Percentiles rank a stretch among this genome's conserved stretches.
phyloP scores from a whole-genome alignment of 129 eudicot species.

The Chrysanthemum lavandulifolium region DNA sequence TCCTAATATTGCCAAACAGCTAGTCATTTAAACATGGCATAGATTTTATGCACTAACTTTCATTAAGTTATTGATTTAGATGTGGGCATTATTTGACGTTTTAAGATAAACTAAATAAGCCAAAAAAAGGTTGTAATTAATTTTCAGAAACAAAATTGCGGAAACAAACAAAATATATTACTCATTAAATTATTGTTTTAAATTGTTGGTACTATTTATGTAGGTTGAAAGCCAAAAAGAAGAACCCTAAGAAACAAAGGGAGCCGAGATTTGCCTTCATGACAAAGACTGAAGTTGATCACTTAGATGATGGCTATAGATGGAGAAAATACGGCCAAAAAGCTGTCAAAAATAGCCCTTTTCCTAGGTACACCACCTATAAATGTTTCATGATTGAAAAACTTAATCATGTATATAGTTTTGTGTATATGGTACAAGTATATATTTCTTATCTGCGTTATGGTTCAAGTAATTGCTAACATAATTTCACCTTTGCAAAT shows the following conservation, averaged over 20 bases:
- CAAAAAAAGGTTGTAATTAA: not conserved
- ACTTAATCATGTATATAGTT: not conserved
- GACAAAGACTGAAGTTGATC: conserved; percentile 94
- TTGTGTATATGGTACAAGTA: not conserved
- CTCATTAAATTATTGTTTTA: conserved; percentile 4
- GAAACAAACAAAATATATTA: not conserved
- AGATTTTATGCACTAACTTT: too few species aligned
- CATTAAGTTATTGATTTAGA: too few species aligned
- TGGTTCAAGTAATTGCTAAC: too few species aligned
- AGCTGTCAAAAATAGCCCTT: conserved; percentile 96
- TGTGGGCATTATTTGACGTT: too few species aligned
- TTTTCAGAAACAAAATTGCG: not conserved
- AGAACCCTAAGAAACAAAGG: conserved; percentile 59
- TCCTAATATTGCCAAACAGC: too few species aligned
- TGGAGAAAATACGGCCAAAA: conserved; percentile 99
- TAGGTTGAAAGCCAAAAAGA: conserved; percentile 68
- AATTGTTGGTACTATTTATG: conserved; percentile 17
- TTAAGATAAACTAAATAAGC: not conserved
- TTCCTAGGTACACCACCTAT: conserved; percentile 59
- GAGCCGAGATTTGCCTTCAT: conserved; percentile 91
- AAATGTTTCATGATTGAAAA: not conserved
- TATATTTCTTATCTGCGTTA: too few species aligned
- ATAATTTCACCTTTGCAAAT: too few species aligned
- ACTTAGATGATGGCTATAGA: conserved; percentile 90
- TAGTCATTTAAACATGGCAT: too few species aligned